These are phyloP conservation scores for Cladosporium oxysporum DNA, from an alignment of 2,329 filamentous ascomycete species.

Conservation along the genomic window DNA sequence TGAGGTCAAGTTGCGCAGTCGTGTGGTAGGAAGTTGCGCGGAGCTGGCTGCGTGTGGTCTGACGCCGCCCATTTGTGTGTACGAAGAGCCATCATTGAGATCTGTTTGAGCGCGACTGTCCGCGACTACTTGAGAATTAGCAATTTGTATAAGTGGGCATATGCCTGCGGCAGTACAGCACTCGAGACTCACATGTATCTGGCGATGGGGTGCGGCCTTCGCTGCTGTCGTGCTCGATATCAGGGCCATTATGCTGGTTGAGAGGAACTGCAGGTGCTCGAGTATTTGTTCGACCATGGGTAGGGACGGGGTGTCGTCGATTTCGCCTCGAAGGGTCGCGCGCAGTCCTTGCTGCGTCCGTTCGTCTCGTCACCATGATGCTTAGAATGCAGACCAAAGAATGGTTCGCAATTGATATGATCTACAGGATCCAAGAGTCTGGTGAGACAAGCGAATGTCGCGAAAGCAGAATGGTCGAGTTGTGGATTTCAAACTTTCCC, in stretches of 20 bases:
- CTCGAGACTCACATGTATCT: not conserved
- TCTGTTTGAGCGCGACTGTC: not conserved
- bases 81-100: not conserved
- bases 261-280: not conserved
- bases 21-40: too few species aligned
- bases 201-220: not conserved
- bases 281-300: not conserved
- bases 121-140: not conserved
- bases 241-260: not conserved
- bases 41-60: too few species aligned
- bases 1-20: too few species aligned
- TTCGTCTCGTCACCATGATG: not conserved
- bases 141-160: not conserved
- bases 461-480: not conserved
- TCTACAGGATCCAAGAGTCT: not conserved
- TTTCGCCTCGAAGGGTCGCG: not conserved
- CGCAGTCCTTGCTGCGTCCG: not conserved
- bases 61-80: not conserved
- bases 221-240: not conserved
- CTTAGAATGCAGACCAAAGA: not conserved
- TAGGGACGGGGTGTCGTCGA: not conserved
- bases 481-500: not conserved
- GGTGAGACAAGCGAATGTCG: not conserved
- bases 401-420: too few species aligned
- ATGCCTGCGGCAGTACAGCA: not conserved